A percentile compares a stretch with the other conserved stretches of the same genome.
Conservation (phyloP, 345 rosid species). For the Bruguiera parviflora region DNA sequence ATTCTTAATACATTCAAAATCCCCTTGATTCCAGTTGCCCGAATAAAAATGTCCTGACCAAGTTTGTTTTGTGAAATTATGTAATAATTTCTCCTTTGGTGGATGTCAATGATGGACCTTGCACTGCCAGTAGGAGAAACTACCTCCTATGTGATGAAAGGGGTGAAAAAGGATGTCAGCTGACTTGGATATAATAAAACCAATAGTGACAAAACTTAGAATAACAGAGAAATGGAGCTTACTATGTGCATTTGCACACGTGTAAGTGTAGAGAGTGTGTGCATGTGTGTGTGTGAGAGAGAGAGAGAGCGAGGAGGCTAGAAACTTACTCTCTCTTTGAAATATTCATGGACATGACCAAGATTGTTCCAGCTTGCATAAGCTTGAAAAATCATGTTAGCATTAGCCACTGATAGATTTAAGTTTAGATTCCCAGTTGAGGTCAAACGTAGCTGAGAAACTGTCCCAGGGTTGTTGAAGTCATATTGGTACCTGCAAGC, state of each 20-base stretch:
- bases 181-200: background rate
- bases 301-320: constrained; percentile 1
- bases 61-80: constrained; percentile 90
- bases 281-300: background rate
- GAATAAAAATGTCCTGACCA: constrained; percentile 86
- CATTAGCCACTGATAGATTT: constrained; percentile 77
- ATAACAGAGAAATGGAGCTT: no score
- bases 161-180: constrained; percentile 9
- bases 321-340: constrained; percentile 45
- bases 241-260: no score
- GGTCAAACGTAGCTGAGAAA: constrained; percentile 79
- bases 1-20: constrained; percentile 54
- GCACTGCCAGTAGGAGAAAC: constrained; percentile 44
- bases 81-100: constrained; percentile 68
- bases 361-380: constrained; percentile 95
- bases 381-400: constrained; percentile 93
- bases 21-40: constrained; percentile 63
- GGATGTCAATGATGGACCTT: constrained; percentile 60
- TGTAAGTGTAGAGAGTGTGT: no score
- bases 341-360: constrained; percentile 44
- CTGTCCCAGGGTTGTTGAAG: constrained; percentile 65
- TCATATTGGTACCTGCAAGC: constrained; percentile 77
- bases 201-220: background rate
- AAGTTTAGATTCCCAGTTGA: constrained; percentile 73
- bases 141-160: constrained; percentile 45